Evolutionary conservation across 2,329 filamentous ascomycete genomes (phyloP).

Genomic region (Akanthomyces dipterigenus): DNA sequence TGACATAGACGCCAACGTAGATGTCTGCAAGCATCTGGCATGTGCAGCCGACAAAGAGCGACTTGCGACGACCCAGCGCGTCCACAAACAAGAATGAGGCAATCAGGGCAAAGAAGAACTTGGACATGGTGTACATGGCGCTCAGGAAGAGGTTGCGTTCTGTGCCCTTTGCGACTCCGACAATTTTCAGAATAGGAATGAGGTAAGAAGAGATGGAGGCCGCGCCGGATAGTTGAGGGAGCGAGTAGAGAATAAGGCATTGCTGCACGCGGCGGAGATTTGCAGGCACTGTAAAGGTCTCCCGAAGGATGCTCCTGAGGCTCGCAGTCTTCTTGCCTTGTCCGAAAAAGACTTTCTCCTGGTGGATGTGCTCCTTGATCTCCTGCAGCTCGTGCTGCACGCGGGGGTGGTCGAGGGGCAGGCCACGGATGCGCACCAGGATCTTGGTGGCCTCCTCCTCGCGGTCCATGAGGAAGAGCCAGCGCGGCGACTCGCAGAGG

Average conservation of each 20-base stretch:
- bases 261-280: constrained; percentile 36
- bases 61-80: constrained; percentile 32
- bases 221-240: constrained; percentile 38
- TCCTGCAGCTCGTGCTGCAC: constrained; percentile 22
- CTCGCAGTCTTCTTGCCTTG: constrained; percentile 17
- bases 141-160: constrained; percentile 30
- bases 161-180: constrained; percentile 26
- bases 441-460: constrained; percentile 20
- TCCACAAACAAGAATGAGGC: constrained; percentile 39
- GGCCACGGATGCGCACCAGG: constrained; percentile 20
- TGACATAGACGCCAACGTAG: constrained; percentile 35
- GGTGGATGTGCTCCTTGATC: constrained; percentile 23
- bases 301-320: constrained; percentile 21
- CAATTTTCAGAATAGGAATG: constrained; percentile 33
- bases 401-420: constrained; percentile 20
- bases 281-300: constrained; percentile 28
- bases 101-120: constrained; percentile 34
- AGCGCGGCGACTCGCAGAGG: constrained; percentile 30
- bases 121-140: constrained; percentile 36
- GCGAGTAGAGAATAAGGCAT: constrained; percentile 28
- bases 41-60: constrained; percentile 28
- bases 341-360: constrained; percentile 12
- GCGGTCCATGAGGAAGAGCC: constrained; percentile 27
- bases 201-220: constrained; percentile 38
- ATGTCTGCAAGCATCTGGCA: constrained; percentile 34